Conservation (phyloP, 2,329 filamentous ascomycete species). For the Amauroascus verrucosus region DNA sequence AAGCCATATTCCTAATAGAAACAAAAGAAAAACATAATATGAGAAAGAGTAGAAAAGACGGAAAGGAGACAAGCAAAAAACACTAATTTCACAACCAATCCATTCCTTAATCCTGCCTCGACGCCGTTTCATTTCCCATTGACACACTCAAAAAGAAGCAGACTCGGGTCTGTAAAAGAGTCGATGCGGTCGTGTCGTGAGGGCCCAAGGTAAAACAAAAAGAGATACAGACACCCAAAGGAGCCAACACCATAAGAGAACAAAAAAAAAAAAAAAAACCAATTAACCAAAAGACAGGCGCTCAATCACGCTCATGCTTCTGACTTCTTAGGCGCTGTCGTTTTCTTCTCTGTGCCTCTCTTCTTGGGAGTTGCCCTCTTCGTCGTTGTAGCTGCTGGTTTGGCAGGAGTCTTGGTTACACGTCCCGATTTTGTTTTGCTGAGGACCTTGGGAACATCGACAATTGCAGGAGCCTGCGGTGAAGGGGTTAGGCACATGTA, state of each 20-base stretch:
- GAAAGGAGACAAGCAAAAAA: neutral
- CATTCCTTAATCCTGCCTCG: slow-evolving; percentile 10
- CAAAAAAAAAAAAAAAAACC: too few relatives aligned
- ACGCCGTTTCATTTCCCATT: slow-evolving; percentile 12
- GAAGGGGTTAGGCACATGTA: neutral
- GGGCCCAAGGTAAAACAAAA: slow-evolving; percentile 7
- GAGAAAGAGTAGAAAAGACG: neutral
- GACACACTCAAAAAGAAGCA: neutral
- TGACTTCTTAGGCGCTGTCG: slow-evolving; percentile 34
- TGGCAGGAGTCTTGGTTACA: slow-evolving; percentile 58
- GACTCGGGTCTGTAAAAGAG: neutral
- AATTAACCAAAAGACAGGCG: slow-evolving; percentile 7
- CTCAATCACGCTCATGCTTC: slow-evolving; percentile 17
- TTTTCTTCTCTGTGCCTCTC: slow-evolving; percentile 35
- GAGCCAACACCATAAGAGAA: slow-evolving; percentile 12
- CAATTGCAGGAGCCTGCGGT: slow-evolving; percentile 51
- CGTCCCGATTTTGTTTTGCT: slow-evolving; percentile 80
- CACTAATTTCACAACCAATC: slow-evolving; percentile 9
- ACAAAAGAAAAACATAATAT: neutral
- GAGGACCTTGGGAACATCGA: slow-evolving; percentile 59
- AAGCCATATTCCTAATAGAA: slow-evolving; percentile 7
- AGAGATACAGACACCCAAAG: neutral
- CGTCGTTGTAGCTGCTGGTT: slow-evolving; percentile 35
- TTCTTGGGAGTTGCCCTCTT: slow-evolving; percentile 39
- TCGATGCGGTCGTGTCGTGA: neutral